Percentiles rank a stretch among this genome's conserved stretches.
phyloP scores from a whole-genome alignment of 2,329 filamentous ascomycete genomes.

The Verticillium isaacii region DNA sequence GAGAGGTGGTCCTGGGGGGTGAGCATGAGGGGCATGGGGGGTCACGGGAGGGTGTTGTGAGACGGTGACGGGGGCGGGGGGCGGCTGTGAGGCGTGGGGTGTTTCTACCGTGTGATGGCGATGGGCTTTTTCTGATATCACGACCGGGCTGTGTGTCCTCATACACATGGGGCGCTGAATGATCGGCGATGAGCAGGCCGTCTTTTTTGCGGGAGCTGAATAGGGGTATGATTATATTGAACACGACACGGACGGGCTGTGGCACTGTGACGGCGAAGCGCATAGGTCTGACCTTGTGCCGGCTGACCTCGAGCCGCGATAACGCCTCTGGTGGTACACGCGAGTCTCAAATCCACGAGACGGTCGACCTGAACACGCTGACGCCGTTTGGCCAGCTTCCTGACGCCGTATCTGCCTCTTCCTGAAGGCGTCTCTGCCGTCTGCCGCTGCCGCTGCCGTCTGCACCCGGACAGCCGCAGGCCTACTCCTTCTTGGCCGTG shows the following conservation, averaged over 20 bases:
- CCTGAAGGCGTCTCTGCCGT: too few species aligned
- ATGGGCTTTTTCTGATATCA: not conserved
- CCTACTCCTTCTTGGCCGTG: constrained; percentile 29
- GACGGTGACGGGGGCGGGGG: too few species aligned
- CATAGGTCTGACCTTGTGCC: too few species aligned
- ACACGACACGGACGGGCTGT: not conserved
- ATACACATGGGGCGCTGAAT: not conserved
- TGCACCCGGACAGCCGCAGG: constrained; percentile 15
- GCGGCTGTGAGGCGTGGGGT: not conserved
- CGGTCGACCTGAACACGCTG: too few species aligned
- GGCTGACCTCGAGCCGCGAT: too few species aligned
- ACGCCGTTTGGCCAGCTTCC: too few species aligned
- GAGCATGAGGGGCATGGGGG: not conserved
- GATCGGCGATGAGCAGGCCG: too few species aligned
- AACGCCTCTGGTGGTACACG: too few species aligned
- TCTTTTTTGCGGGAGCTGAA: not conserved
- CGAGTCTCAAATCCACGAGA: too few species aligned
- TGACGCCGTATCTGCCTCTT: too few species aligned
- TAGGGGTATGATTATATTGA: not conserved
- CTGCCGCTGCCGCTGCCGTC: not conserved
- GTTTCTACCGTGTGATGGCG: not conserved
- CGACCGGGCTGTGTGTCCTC: not conserved
- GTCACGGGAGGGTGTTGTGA: not conserved
- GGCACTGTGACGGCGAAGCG: not conserved
- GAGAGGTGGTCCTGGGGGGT: not conserved